Evolutionary conservation across 371 early-diverging fungal genomes (phyloP).

Genomic region (Syncephalastrum monosporum): DNA sequence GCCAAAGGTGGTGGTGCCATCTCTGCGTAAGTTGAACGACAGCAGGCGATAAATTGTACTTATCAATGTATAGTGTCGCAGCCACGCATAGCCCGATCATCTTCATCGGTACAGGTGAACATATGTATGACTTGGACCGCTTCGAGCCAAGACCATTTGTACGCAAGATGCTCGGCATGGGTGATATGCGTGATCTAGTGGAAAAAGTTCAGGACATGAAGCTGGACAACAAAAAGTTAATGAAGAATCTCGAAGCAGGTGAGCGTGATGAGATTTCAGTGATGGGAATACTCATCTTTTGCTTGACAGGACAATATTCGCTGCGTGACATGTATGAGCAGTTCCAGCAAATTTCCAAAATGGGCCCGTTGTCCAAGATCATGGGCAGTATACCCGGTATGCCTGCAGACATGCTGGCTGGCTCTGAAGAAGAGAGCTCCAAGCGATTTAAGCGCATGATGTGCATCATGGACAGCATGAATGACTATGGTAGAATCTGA

Average conservation of each 20-base stretch:
- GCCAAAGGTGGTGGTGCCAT: conserved; percentile 99
- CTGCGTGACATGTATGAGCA: conserved; percentile 98
- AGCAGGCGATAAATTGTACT: neutral
- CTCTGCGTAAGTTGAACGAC: conserved; percentile 71
- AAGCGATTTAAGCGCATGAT: conserved; percentile 73
- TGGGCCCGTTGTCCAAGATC: conserved; percentile 92
- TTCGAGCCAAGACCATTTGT: conserved; percentile 96
- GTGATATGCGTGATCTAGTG: conserved; percentile 92
- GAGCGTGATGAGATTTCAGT: conserved; percentile 5
- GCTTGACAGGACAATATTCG: conserved; percentile 70
- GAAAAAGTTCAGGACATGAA: conserved; percentile 94
- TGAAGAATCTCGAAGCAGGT: conserved; percentile 93
- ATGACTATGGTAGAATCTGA: conserved; percentile 56
- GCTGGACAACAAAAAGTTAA: conserved; percentile 85
- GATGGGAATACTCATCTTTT: neutral
- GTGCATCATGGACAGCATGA: conserved; percentile 98
- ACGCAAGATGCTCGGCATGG: conserved; percentile 97
- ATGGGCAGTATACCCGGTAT: conserved; percentile 99
- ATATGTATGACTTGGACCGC: conserved; percentile 95
- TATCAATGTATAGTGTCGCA: conserved; percentile 74
- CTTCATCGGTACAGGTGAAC: conserved; percentile 99
- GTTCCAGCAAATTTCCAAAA: conserved; percentile 89
- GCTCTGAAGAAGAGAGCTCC: conserved; percentile 28
- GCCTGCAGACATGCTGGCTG: conserved; percentile 76
- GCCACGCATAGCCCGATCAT: conserved; percentile 97